Percentiles rank a stretch among this genome's conserved stretches.
These are phyloP conservation scores for Crepidotus sp. DNA, from an alignment of 1,284 basidiomycete species.

Conservation along the genomic window DNA sequence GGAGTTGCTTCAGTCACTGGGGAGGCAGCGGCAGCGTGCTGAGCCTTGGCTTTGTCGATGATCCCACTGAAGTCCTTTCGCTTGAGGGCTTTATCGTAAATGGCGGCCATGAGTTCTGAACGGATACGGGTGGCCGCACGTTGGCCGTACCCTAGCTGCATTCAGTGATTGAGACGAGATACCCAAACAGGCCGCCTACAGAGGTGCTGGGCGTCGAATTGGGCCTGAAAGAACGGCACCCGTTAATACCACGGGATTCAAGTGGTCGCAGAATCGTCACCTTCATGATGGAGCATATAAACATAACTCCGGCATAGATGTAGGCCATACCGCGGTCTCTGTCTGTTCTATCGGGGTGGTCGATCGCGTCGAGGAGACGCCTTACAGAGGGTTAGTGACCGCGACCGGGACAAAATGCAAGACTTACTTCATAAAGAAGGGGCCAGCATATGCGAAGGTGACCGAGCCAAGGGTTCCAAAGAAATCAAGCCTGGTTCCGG, in stretches of 20 bases:
- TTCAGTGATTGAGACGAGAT: neutral
- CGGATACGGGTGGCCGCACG: constrained; percentile 62
- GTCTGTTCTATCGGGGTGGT: constrained; percentile 19
- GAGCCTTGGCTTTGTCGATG: constrained; percentile 41
- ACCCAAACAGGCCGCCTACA: constrained; percentile 21
- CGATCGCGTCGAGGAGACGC: constrained; percentile 40
- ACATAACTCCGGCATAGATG: constrained; percentile 13
- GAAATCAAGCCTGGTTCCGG: constrained; percentile 39
- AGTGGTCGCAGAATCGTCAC: neutral
- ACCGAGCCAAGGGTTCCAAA: constrained; percentile 55
- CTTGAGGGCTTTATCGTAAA: constrained; percentile 87
- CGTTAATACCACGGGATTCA: neutral
- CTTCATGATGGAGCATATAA: constrained; percentile 13
- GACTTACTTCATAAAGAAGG: constrained; percentile 53
- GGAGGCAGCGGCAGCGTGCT: constrained; percentile 8
- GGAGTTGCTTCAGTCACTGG: constrained; percentile 16
- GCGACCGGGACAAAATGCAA: neutral
- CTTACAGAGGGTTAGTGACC: neutral
- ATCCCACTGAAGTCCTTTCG: constrained; percentile 80
- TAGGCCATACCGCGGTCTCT: constrained; percentile 10
- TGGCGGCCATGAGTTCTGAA: constrained; percentile 68
- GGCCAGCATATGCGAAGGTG: constrained; percentile 58
- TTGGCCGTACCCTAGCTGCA: constrained; percentile 41
- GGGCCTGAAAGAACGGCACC: neutral
- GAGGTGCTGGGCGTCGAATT: constrained; percentile 13